These are phyloP conservation scores for Amauroascus verrucosus DNA, from an alignment of 2,329 filamentous ascomycete genomes.

Conservation along the genomic window DNA sequence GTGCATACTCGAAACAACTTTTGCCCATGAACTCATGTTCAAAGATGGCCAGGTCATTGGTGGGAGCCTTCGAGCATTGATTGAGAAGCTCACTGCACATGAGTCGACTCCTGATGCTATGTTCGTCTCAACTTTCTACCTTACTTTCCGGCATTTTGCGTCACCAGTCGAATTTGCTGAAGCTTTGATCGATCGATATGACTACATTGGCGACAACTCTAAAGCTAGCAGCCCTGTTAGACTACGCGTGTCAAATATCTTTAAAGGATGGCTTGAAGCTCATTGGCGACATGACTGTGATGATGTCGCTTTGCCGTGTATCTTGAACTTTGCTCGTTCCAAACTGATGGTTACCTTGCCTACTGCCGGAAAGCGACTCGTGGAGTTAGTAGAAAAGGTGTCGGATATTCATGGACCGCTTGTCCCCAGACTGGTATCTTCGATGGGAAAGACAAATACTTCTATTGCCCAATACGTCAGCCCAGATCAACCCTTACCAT, in stretches of 20 bases:
- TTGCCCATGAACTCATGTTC: conserved; percentile 83
- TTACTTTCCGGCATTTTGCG: conserved; percentile 90
- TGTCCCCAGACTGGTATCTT: conserved; percentile 72
- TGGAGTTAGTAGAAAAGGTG: conserved; percentile 71
- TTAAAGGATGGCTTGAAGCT: conserved; percentile 95
- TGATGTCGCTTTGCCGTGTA: conserved; percentile 60
- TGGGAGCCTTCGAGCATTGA: conserved; percentile 75
- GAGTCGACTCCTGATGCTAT: conserved; percentile 84
- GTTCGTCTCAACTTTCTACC: conserved; percentile 90
- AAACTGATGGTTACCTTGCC: conserved; percentile 61
- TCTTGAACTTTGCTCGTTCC: conserved; percentile 67
- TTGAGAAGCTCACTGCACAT: conserved; percentile 89
- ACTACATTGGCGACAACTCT: conserved; percentile 73
- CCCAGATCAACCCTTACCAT: conserved; percentile 60
- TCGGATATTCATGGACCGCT: conserved; percentile 60
- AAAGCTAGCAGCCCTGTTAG: conserved; percentile 70
- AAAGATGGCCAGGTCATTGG: conserved; percentile 93
- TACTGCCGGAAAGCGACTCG: conserved; percentile 66
- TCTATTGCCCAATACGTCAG: conserved; percentile 61
- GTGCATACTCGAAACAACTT: conserved; percentile 82
- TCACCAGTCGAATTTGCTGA: conserved; percentile 68
- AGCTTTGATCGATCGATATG: conserved; percentile 78
- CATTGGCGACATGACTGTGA: conserved; percentile 86
- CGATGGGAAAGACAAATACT: conserved; percentile 78
- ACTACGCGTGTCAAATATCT: conserved; percentile 84